Evolutionary conservation across 2,329 filamentous ascomycete species (phyloP).

Genomic region (Ophiostoma tasmaniense): DNA sequence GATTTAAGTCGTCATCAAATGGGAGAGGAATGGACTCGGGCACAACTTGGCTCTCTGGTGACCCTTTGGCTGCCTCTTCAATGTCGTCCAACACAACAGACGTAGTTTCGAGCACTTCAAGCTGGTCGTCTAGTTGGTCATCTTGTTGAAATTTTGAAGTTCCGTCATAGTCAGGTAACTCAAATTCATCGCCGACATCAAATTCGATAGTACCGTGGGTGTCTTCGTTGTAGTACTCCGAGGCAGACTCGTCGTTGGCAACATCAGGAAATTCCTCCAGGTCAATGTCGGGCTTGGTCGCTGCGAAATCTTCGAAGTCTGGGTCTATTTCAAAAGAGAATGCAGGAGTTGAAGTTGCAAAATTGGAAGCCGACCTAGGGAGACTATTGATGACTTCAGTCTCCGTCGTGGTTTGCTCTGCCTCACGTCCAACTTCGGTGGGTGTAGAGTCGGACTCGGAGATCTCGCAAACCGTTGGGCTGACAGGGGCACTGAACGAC

Average conservation of each 20-base stretch:
- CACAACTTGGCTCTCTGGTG: too few relatives aligned
- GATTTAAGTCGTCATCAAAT: background rate
- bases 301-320: constrained; percentile 12
- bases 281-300: constrained; percentile 10
- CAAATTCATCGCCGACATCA: background rate
- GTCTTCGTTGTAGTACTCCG: background rate
- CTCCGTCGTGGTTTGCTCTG: background rate
- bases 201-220: background rate
- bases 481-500: background rate
- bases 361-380: background rate
- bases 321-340: background rate
- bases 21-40: background rate
- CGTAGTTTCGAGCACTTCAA: background rate
- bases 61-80: background rate
- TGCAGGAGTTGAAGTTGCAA: background rate
- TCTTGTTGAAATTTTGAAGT: background rate
- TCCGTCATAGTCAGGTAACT: background rate
- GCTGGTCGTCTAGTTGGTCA: background rate
- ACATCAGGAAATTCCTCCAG: constrained; percentile 6
- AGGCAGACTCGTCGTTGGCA: background rate
- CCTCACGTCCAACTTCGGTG: background rate
- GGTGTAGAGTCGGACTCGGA: constrained; percentile 10
- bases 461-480: background rate
- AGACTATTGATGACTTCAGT: background rate
- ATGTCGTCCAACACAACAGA: background rate